phyloP scores from a whole-genome alignment of 2,329 filamentous ascomycete species.

The Lasiodiplodia theobromae region DNA sequence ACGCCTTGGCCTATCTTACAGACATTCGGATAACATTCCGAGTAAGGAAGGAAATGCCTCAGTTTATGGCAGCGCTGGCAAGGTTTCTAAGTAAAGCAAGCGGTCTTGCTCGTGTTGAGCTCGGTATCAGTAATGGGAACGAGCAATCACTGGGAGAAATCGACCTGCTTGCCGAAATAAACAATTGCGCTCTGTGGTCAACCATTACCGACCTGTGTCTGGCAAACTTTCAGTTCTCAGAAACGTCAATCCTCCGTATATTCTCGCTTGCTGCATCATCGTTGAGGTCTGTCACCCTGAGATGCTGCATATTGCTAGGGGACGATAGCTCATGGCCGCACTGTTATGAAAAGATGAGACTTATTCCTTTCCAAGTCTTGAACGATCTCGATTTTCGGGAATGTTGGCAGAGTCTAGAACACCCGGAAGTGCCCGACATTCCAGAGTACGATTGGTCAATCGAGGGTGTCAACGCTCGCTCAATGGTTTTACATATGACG shows the following conservation, averaged over 20 bases:
- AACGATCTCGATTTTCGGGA: neutral
- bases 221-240: neutral
- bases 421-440: too few species aligned
- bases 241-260: neutral
- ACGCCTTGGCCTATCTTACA: neutral
- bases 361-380: neutral
- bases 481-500: too few species aligned
- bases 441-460: too few species aligned
- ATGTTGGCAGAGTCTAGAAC: neutral
- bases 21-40: too few species aligned
- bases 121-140: neutral
- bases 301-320: accelerated
- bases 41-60: too few species aligned
- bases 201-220: neutral
- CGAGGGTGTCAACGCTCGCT: too few species aligned
- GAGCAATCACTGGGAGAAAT: too few species aligned
- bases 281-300: neutral
- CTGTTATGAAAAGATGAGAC: conserved; percentile 20
- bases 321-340: neutral
- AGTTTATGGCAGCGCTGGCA: too few species aligned
- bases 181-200: neutral
- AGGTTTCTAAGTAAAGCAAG: neutral
- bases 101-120: neutral
- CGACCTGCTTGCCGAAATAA: neutral
- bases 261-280: neutral